Percentiles rank a stretch among this genome's conserved stretches.
These are phyloP conservation scores for Babesia sp. DNA, from an alignment of 169 alveolate species.

Conservation along the genomic window DNA sequence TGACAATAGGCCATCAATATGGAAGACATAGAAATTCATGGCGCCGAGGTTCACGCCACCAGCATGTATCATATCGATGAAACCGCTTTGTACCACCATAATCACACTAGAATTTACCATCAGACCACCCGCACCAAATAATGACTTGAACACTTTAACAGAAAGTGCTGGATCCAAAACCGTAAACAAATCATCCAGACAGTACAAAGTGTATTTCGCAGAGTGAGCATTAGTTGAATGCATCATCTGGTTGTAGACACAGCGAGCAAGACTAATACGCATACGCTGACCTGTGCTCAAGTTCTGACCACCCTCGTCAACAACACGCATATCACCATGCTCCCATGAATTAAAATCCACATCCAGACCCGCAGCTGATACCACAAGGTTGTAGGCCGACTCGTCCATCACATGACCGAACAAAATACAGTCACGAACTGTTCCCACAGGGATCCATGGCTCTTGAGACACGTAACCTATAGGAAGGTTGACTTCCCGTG, in stretches of 20 bases:
- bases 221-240: conserved; percentile 22
- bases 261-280: conserved; percentile 57
- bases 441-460: conserved; percentile 83
- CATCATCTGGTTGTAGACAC: conserved; percentile 48
- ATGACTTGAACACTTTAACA: conserved; percentile 5
- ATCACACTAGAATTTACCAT: conserved; percentile 29
- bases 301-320: conserved; percentile 76
- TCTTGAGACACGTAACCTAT: conserved; percentile 77
- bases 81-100: conserved; percentile 33
- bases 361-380: conserved; percentile 67
- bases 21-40: conserved; percentile 20
- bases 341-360: conserved; percentile 76
- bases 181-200: conserved; percentile 57
- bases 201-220: conserved; percentile 31
- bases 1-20: not conserved
- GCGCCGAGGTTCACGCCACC: not conserved
- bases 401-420: conserved; percentile 73
- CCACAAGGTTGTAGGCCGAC: conserved; percentile 47
- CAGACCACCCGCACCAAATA: conserved; percentile 54
- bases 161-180: conserved; percentile 62
- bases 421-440: conserved; percentile 74
- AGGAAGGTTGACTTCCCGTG: conserved; percentile 60
- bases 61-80: conserved; percentile 6
- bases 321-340: conserved; percentile 69
- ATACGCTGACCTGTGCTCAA: conserved; percentile 65